These are phyloP conservation scores for Phytophthora crassamura DNA, from an alignment of 352 stramenopile species.

Conservation along the genomic window DNA sequence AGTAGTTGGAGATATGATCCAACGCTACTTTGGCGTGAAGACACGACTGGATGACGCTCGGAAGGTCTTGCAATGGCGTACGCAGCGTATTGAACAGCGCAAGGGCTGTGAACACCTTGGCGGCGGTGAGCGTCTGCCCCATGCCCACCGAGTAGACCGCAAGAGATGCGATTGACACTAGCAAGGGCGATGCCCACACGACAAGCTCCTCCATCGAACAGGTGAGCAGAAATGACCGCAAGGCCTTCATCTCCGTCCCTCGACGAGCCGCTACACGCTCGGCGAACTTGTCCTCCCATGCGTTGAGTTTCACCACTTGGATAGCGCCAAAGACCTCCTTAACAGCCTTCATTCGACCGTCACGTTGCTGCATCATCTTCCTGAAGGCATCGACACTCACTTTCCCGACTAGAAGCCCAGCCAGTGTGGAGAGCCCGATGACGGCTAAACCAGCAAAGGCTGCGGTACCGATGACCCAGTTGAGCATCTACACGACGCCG, in stretches of 20 bases:
- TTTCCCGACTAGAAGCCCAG: conserved; percentile 59
- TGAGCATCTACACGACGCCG: conserved; percentile 47
- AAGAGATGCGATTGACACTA: conserved; percentile 58
- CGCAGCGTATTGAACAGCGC: conserved; percentile 53
- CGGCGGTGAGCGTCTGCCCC: conserved; percentile 32
- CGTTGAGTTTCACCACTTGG: conserved; percentile 97
- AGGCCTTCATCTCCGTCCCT: conserved; percentile 87
- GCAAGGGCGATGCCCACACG: conserved; percentile 48
- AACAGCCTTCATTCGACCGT: conserved; percentile 90
- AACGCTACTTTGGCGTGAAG: conserved; percentile 26
- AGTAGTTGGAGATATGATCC: conserved; percentile 35
- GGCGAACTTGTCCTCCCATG: conserved; percentile 89
- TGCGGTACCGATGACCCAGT: conserved; percentile 35
- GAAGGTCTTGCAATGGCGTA: conserved; percentile 29
- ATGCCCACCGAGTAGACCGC: conserved; percentile 48
- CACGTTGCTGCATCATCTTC: conserved; percentile 83
- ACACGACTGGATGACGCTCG: conserved; percentile 38
- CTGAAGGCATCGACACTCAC: conserved; percentile 57
- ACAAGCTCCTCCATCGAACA: conserved; percentile 66
- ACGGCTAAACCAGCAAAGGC: conserved; percentile 53
- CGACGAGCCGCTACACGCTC: conserved; percentile 36
- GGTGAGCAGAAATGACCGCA: conserved; percentile 61
- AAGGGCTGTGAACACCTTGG: conserved; percentile 56
- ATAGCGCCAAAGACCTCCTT: conserved; percentile 93
- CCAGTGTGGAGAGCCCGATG: conserved; percentile 35